Conservation (phyloP, 2,329 filamentous ascomycete species). For the Diaporthe sp. region DNA sequence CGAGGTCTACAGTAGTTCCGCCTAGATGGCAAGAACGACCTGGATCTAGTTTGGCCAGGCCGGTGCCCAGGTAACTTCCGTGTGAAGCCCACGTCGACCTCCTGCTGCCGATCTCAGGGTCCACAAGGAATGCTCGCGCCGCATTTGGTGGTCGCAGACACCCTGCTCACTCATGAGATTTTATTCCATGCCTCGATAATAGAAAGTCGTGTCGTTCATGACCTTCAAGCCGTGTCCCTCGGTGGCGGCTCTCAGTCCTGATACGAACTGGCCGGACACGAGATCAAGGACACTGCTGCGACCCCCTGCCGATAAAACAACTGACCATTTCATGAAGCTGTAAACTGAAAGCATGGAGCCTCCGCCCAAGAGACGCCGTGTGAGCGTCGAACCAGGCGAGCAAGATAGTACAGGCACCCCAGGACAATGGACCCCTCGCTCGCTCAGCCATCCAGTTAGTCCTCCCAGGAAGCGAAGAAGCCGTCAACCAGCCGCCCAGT, state of each 20-base stretch:
- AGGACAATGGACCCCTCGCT: conserved; percentile 44
- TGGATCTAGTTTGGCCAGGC: not conserved
- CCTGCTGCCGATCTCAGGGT: not conserved
- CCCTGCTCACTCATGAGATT: not conserved
- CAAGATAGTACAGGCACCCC: not conserved
- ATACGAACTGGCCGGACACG: not conserved
- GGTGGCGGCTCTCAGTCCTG: not conserved
- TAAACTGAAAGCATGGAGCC: conserved; percentile 35
- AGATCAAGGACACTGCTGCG: not conserved
- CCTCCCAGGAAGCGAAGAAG: conserved; percentile 57
- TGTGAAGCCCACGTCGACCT: not conserved
- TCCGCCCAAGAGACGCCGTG: conserved; percentile 30
- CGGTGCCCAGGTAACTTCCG: not conserved
- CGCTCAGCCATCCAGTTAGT: conserved; percentile 58
- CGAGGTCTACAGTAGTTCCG: not conserved
- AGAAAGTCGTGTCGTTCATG: not conserved
- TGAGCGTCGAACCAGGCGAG: conserved; percentile 5
- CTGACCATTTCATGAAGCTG: not conserved
- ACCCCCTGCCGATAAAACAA: not conserved
- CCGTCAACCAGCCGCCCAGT: conserved; percentile 33
- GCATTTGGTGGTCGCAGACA: not conserved
- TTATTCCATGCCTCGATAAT: too few species aligned
- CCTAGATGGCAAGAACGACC: not conserved
- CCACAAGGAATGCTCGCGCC: not conserved
- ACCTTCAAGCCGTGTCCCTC: not conserved